Conservation (phyloP, 2,329 filamentous ascomycete genomes). For the Phialocephala subalpina region DNA sequence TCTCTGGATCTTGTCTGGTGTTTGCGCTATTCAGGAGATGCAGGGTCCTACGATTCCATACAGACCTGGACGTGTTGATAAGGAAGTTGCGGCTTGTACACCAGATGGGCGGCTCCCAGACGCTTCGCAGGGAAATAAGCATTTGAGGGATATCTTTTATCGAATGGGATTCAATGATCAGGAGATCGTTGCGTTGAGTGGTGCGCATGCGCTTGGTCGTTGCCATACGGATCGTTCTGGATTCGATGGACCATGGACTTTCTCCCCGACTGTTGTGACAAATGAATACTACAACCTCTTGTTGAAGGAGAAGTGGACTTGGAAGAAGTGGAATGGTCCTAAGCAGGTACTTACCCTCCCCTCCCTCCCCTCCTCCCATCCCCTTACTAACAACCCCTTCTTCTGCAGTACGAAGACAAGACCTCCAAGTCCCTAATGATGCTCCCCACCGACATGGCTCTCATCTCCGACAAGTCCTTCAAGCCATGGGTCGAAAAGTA, state of each 20-base stretch:
- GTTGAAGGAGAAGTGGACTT: constrained; percentile 90
- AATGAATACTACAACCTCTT: constrained; percentile 96
- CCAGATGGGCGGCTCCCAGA: constrained; percentile 93
- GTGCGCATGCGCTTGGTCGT: constrained; percentile 87
- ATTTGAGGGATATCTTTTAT: constrained; percentile 91
- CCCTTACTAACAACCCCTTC: constrained; percentile 9
- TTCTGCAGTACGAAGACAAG: constrained; percentile 80
- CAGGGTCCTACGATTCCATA: constrained; percentile 87
- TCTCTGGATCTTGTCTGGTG: constrained; percentile 91
- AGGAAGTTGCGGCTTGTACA: constrained; percentile 84
- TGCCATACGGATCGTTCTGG: constrained; percentile 90
- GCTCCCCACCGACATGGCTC: constrained; percentile 89
- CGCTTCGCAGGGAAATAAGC: constrained; percentile 77
- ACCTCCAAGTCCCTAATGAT: constrained; percentile 93
- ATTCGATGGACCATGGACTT: constrained; percentile 90
- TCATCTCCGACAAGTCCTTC: constrained; percentile 90
- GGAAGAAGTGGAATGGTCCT: constrained; percentile 90
- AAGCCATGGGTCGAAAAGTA: constrained; percentile 83
- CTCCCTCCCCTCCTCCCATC: neutral
- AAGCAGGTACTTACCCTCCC: constrained; percentile 60
- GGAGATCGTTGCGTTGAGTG: constrained; percentile 90
- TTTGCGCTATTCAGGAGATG: constrained; percentile 93
- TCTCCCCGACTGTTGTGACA: constrained; percentile 88
- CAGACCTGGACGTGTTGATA: constrained; percentile 85
- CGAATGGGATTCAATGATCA: constrained; percentile 98